phyloP scores from a whole-genome alignment of 768 basidiomycete genomes.

The Punctularia strigosozonata region DNA sequence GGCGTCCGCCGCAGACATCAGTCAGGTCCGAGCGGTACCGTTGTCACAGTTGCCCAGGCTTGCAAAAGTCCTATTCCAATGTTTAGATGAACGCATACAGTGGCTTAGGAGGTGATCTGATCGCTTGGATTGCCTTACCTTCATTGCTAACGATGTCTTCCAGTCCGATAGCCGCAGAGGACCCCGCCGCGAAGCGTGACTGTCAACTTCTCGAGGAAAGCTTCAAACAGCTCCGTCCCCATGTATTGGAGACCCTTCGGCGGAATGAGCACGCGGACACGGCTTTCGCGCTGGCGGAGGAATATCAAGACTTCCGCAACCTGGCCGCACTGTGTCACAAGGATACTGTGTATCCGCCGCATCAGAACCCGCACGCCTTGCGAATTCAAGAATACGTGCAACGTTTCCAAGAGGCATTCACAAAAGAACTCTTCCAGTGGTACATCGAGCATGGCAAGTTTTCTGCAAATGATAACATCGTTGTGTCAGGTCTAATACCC shows the following conservation, averaged over 20 bases:
- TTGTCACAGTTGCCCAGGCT: not conserved
- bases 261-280: slow-evolving; percentile 49
- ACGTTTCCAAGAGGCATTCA: slow-evolving; percentile 72
- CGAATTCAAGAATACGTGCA: slow-evolving; percentile 66
- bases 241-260: slow-evolving; percentile 76
- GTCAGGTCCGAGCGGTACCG: slow-evolving; percentile 53
- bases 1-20: slow-evolving; percentile 33
- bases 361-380: slow-evolving; percentile 49
- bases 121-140: no score
- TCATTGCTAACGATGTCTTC: slow-evolving; percentile 4
- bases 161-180: slow-evolving; percentile 35
- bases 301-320: slow-evolving; percentile 75
- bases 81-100: not conserved
- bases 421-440: slow-evolving; percentile 85
- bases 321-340: slow-evolving; percentile 79
- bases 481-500: not conserved
- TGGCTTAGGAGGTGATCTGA: not conserved
- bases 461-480: not conserved
- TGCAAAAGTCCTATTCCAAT: slow-evolving; percentile 1
- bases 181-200: slow-evolving; percentile 41
- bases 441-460: slow-evolving; percentile 77
- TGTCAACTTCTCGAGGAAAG: slow-evolving; percentile 47
- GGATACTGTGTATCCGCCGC: slow-evolving; percentile 47
- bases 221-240: slow-evolving; percentile 63
- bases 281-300: slow-evolving; percentile 78